Base-by-base conservation (phyloP, 202 grass and related monocot species). In the Setaria viridis region DNA sequence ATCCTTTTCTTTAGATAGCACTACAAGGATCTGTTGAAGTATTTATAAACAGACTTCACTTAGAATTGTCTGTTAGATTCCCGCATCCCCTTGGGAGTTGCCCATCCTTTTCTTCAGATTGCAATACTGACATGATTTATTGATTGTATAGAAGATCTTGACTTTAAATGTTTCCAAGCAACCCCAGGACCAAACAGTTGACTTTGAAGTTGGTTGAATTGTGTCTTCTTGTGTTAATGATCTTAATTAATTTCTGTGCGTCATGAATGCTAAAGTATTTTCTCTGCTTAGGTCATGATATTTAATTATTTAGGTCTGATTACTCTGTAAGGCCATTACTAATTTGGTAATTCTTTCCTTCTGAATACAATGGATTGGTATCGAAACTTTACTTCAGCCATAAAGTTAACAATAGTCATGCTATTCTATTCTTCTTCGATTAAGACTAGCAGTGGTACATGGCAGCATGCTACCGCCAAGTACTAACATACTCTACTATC, bases 401-500 rank as follows among this genome's bases (percentile, higher is more conserved):
- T 76, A 76, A 84, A 42, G 2, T 35, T 55, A 66, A 80, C 68
- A 20, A 4, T 51, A 51, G 43, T 53, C 76, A 86, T 32, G 6
- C 30, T 72, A 25, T 30, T 11, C 51, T 74, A 83, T 10, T 25
- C 70, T 51, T 46, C 32, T 51, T 41, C 6, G 11, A 66, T 74
- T 47, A 79, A 6, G 21, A 65, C 16, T 58, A 58, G 39, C 58
- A 49, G 19, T 68, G 66, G 21, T 70, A 49, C 9, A 30, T 62
- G 58, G 58, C 21, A 30, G 13, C 25, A 82, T n/a, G 9, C 11
- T 75, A 51, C 7, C 43, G 50, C 39, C 19, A 69, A 50, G 25
- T 72, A 64, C 72, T 68, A 76, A 67, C 46, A 9, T 57, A 75
- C 65, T 86, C 10, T 73, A 81, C 50, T 50, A 11, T 12, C 5